Percentiles rank a stretch among this genome's conserved stretches.
These are phyloP conservation scores for Venturia oleaginea DNA, from an alignment of 2,329 filamentous ascomycete genomes.

Conservation along the genomic window DNA sequence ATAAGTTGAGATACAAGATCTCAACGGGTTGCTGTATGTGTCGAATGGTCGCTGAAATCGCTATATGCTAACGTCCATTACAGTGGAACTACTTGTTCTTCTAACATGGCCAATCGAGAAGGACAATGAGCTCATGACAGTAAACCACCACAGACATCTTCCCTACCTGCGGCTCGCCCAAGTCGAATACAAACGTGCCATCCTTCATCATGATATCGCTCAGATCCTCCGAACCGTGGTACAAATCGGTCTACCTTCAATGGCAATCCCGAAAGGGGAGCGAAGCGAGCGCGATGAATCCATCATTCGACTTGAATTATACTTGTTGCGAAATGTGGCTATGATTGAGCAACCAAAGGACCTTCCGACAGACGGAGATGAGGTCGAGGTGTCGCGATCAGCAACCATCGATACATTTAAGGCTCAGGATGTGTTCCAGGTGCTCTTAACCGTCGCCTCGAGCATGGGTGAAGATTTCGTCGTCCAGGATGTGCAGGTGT, in stretches of 20 bases:
- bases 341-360: slow-evolving; percentile 70
- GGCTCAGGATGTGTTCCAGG: slow-evolving; percentile 79
- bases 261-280: slow-evolving; percentile 70
- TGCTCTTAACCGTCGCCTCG: slow-evolving; percentile 78
- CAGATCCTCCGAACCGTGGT: slow-evolving; percentile 73
- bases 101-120: slow-evolving; percentile 89
- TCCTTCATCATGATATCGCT: slow-evolving; percentile 73
- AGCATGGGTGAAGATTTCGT: slow-evolving; percentile 92
- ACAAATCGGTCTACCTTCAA: slow-evolving; percentile 72
- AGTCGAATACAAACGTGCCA: slow-evolving; percentile 77
- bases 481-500: slow-evolving; percentile 75
- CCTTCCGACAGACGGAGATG: slow-evolving; percentile 73
- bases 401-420: slow-evolving; percentile 83
- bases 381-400: slow-evolving; percentile 79
- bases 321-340: slow-evolving; percentile 80
- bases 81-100: slow-evolving; percentile 79
- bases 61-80: slow-evolving; percentile 19
- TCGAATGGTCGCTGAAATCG: background rate
- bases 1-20: slow-evolving; percentile 67
- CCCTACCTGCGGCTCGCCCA: slow-evolving; percentile 85
- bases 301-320: slow-evolving; percentile 83
- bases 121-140: slow-evolving; percentile 69
- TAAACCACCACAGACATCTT: slow-evolving; percentile 87
- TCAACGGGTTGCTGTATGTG: slow-evolving; percentile 64
- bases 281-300: slow-evolving; percentile 74